phyloP scores from a whole-genome alignment of 2,329 filamentous ascomycete species.

The Metarhizium album region DNA sequence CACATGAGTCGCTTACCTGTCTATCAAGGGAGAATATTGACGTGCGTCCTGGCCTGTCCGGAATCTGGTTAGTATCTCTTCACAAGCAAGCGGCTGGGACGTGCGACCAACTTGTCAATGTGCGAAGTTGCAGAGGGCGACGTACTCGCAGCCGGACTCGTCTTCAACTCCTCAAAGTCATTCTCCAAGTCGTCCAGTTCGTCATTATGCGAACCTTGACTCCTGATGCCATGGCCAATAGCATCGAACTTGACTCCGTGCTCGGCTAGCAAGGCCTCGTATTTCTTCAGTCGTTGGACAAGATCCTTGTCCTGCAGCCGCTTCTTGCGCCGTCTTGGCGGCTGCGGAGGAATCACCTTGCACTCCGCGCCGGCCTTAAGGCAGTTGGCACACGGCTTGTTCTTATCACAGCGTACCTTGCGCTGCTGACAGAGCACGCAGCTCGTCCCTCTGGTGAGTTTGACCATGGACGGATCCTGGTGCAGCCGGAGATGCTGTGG shows the following conservation, averaged over 20 bases:
- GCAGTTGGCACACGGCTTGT: constrained; percentile 61
- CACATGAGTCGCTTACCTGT: constrained; percentile 29
- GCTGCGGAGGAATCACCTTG: constrained; percentile 43
- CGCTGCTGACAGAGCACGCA: constrained; percentile 68
- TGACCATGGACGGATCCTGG: constrained; percentile 34
- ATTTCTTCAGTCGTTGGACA: constrained; percentile 56
- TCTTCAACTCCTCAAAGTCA: constrained; percentile 43
- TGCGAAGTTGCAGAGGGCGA: constrained; percentile 20
- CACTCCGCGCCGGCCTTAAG: constrained; percentile 52
- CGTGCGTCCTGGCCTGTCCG: constrained; percentile 5
- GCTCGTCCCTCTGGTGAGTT: constrained; percentile 48
- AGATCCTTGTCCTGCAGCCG: constrained; percentile 60
- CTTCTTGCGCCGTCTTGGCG: constrained; percentile 48
- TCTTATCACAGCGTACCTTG: constrained; percentile 65
- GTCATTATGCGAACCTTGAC: constrained; percentile 25
- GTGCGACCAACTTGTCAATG: constrained; percentile 6
- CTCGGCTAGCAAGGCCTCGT: constrained; percentile 55
- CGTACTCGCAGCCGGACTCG: constrained; percentile 35
- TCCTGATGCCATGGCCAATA: constrained; percentile 38
- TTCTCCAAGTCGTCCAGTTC: constrained; percentile 46
- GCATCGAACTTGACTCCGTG: constrained; percentile 60
- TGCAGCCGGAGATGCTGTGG: constrained; percentile 13
- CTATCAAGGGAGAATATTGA: constrained; percentile 40
- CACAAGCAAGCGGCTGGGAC: neutral
- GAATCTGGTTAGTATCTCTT: neutral